Base-by-base conservation (phyloP, 2,329 filamentous ascomycete species). In the Beauveria sp. region DNA sequence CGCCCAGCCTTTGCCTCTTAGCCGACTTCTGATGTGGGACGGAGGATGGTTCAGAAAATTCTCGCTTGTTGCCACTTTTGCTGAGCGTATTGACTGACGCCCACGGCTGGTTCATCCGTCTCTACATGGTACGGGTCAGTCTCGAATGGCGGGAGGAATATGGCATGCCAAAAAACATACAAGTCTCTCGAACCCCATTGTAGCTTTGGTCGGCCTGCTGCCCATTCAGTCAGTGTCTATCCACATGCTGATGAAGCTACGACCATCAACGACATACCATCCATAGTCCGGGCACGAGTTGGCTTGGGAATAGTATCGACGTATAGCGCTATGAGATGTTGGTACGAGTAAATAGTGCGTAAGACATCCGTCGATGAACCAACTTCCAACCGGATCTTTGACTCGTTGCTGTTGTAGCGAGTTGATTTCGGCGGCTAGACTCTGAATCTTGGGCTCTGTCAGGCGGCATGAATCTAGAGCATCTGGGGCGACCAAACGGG, bases 231-330 rank as follows among this genome's bases (percentile, higher is more conserved):
- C 44, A 64, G 55, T 24, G 59, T 40, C 63, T 30, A 18, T 30
- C 6, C 3, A 7, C 9, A 10, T 55, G 34, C 34, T 37, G 34
- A 37, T 37, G 34, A 34, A 34, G 30, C 30, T 14, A 34, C 30
- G 10, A 34, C 30, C 14, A 37, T 37, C 22, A 28, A 20, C 67
- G 58, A 59, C 67, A 44, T 72, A 76, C 75, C 72, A 76, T 75
- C 72, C 74, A 76, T 77, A 77, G 67, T 77, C 75, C 55, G 75
- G 75, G 65, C 75, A 74, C 62, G 73, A 75, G 66, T 71, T 69
- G 64, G 70, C 70, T 62, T 71, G 64, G 61, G 73, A 76, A 59
- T 67, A 62, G 63, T 77, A 76, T 62, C 73, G 70, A 58, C 66
- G 65, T 59, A 70, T 65, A 56, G 72, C 67, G 66, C 73, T 75